Evolutionary conservation across 768 basidiomycete genomes (phyloP), one percentile per base, ranked within the genome.

Genomic region (Suillus subluteus): DNA sequence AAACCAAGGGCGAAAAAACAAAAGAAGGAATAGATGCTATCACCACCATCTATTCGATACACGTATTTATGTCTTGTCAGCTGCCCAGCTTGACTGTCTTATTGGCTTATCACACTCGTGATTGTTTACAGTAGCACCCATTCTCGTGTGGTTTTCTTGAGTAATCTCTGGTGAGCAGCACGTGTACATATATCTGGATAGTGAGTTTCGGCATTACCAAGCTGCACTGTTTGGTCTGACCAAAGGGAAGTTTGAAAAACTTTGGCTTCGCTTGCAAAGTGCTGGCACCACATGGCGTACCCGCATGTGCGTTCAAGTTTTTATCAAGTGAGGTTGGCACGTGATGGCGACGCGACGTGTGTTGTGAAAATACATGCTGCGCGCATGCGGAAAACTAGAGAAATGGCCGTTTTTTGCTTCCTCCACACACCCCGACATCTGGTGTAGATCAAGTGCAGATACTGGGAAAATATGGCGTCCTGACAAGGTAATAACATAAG

Each of bases 1-100:
- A 91, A 92, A 78, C 94, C 93, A 52, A 84, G 87, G 68, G 73
- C 87, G 63, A 94, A 94, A 80, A 92, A 90, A 80, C 87, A 85
- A 79, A 87, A 86, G 73, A 76, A 76, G 69, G 76, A 74, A 62
- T 78, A 68, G 79, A 65, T 71, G 50, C 52, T 26, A 21, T 44
- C n/a, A 62, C 63, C 32, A 58, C 55, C 69, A 62, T 66, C 65
- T 68, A 67, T 55, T 71, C 41, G 58, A 61, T 55, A 55, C 43
- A 18, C 67, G 46, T 77, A 79, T 77, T 76, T 69, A 76, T 78
- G 66, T 66, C 69, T 61, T 72, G 73, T 62, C 40, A 59, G 46
- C 46, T 62, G 63, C 58, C 26, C 3, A 55, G 44, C 58, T 55
- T 63, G 58, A 50, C 35, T 38, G 65, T 67, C 65, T 64, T 69